Evolutionary conservation across 2,329 filamentous ascomycete species (phyloP), one percentile per base, ranked within the genome.

Genomic region (Talaromyces sp.): DNA sequence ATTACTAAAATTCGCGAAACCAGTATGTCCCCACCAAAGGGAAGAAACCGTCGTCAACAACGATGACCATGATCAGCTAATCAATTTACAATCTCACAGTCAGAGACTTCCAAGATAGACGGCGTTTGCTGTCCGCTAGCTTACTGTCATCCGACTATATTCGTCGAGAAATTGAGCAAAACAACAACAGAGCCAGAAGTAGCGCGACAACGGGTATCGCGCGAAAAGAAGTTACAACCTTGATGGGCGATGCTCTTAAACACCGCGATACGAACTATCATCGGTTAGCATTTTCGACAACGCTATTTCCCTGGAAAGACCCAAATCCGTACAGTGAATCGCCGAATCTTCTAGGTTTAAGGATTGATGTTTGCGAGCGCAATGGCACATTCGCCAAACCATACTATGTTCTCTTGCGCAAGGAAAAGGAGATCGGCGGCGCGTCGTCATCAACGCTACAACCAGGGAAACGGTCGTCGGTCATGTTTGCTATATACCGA

Each of bases 291-390:
- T 77, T 77, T 64, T 75, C 75, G 5, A 68, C 73, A 10, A 79
- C 76, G 1, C 67, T 74, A 2, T 79, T 79, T 58, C 75, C 76
- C 4, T 79, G 77, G 63, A 71, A 68, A 53, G 76, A 79, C 53
- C 77, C 77, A 2, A 72, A 72, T 0, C 73, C 76, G 2, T 66
- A 64, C 21, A 28, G 58, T 1, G 63, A 66, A 7, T 56, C 63
- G 3, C 63, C 64, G 17, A 69, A 69, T 37, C 64, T 78, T 1
- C 63, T 78, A 2, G 76, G 76, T 1, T 61, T 78, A 10, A 68
- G 76, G 11, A 71, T 78, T 21, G 76, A 78, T 40, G 62, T 78
- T 19, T 75, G 71, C 61, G 59, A 65, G 19, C 69, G 74, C 1
- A 67, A 67, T 36, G 76, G 76, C 3, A 66, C 63, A 2, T 78